Evolutionary conservation across 768 basidiomycete genomes (phyloP).

Genomic region (Coprinellus aureogranulatus): DNA sequence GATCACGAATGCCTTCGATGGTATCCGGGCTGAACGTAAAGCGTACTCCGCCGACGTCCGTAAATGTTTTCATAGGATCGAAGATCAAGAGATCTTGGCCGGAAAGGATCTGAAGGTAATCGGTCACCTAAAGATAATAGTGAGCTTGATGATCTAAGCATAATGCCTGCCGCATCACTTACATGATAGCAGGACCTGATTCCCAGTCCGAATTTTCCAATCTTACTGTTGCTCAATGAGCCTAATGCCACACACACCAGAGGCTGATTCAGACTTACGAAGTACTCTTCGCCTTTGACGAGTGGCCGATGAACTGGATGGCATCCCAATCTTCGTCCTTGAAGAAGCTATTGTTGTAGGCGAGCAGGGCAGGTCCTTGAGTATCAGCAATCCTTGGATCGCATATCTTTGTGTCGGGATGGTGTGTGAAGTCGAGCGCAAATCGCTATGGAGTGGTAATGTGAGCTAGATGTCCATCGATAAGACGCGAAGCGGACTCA

Average conservation of each 20-base stretch:
- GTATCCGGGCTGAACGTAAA: conserved; percentile 25
- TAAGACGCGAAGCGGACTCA: conserved; percentile 8
- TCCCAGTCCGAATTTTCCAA: conserved; percentile 25
- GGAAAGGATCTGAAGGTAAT: conserved; percentile 49
- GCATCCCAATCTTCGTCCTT: conserved; percentile 36
- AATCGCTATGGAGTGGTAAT: conserved; percentile 22
- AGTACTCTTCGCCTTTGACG: conserved; percentile 22
- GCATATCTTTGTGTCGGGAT: conserved; percentile 21
- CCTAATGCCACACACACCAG: no score
- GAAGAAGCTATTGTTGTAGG: conserved; percentile 35
- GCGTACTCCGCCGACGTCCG: conserved; percentile 28
- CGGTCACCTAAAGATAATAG: conserved; percentile 36
- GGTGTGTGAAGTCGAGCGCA: conserved; percentile 30
- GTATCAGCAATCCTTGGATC: conserved; percentile 24
- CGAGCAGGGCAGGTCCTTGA: conserved; percentile 40
- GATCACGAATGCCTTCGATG: conserved; percentile 22
- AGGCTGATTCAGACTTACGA: conserved; percentile 16
- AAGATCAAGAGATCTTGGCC: conserved; percentile 37
- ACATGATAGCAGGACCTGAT: conserved; percentile 28
- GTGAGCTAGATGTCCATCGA: neutral
- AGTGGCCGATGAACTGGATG: conserved; percentile 33
- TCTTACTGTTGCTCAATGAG: conserved; percentile 17
- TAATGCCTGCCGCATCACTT: neutral
- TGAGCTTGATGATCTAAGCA: neutral
- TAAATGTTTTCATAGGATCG: conserved; percentile 38